phyloP scores from a whole-genome alignment of 257 asterid genomes.

The Cordia subcordata region DNA sequence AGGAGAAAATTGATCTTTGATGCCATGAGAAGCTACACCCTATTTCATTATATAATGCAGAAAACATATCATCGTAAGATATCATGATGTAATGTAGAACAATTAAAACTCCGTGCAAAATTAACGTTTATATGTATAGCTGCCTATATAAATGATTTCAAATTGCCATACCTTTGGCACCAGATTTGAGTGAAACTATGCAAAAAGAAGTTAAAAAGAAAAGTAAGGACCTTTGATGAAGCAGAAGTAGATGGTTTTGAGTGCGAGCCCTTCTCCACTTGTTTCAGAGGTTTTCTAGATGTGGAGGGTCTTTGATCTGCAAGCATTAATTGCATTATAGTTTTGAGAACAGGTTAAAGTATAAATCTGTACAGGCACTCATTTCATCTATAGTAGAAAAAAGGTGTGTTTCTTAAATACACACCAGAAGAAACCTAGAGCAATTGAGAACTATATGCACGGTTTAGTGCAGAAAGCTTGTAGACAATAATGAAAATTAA shows the following conservation, averaged over 20 bases:
- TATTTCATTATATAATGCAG: slow-evolving; percentile 17
- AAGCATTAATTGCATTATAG: not conserved
- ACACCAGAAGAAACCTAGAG: too few relatives aligned
- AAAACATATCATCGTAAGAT: slow-evolving; percentile 2
- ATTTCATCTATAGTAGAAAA: too few relatives aligned
- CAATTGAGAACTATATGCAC: too few relatives aligned
- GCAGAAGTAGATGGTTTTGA: slow-evolving; percentile 32
- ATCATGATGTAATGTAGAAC: not conserved
- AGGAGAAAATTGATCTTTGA: slow-evolving; percentile 47
- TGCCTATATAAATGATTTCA: not conserved
- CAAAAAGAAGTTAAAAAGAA: slow-evolving; percentile 2
- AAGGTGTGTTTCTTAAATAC: too few relatives aligned
- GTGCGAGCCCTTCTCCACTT: slow-evolving; percentile 34
- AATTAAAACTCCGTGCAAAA: not conserved
- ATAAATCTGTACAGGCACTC: too few relatives aligned
- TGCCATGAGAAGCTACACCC: slow-evolving; percentile 25
- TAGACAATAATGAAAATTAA: too few relatives aligned
- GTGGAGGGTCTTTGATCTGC: slow-evolving; percentile 52
- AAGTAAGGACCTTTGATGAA: slow-evolving; percentile 55
- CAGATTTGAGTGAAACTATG: not conserved
- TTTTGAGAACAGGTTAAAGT: not conserved
- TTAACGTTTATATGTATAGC: not conserved
- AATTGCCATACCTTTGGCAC: not conserved
- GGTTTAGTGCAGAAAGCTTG: too few relatives aligned
- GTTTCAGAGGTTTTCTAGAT: slow-evolving; percentile 38